These are phyloP conservation scores for Penicillium sp. DNA, from an alignment of 2,329 filamentous ascomycete species.

Conservation along the genomic window DNA sequence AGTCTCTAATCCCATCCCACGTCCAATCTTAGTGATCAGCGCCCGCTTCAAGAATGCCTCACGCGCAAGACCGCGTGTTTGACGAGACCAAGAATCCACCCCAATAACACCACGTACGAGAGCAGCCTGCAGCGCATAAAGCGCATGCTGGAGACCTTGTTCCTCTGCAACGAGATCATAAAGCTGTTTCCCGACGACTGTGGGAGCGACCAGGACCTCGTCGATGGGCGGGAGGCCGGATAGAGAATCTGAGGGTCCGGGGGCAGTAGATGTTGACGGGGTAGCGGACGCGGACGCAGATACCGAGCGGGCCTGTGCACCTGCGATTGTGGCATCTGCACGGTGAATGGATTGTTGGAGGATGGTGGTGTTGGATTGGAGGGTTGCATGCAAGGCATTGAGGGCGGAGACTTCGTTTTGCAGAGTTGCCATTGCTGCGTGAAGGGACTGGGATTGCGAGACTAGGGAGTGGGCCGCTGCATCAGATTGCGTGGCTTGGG, in stretches of 20 bases:
- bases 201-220: conserved; percentile 88
- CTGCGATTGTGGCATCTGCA: conserved; percentile 74
- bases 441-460: conserved; percentile 77
- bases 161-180: conserved; percentile 90
- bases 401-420: conserved; percentile 73
- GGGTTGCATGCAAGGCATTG: conserved; percentile 66
- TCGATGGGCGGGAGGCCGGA: conserved; percentile 71
- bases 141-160: conserved; percentile 77
- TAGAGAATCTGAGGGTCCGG: conserved; percentile 32
- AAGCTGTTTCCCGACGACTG: conserved; percentile 87
- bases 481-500: conserved; percentile 69
- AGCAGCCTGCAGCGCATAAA: conserved; percentile 62
- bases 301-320: conserved; percentile 60
- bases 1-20: conserved; percentile 44
- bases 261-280: conserved; percentile 15
- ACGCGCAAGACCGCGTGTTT: conserved; percentile 48
- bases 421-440: conserved; percentile 65
- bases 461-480: conserved; percentile 72
- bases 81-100: conserved; percentile 47
- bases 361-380: conserved; percentile 75
- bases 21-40: conserved; percentile 47
- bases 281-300: conserved; percentile 20
- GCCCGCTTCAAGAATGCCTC: conserved; percentile 50
- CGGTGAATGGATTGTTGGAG: conserved; percentile 73
- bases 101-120: conserved; percentile 47